phyloP scores from a whole-genome alignment of 2,329 filamentous ascomycete species.

The Cytospora schulzeri region DNA sequence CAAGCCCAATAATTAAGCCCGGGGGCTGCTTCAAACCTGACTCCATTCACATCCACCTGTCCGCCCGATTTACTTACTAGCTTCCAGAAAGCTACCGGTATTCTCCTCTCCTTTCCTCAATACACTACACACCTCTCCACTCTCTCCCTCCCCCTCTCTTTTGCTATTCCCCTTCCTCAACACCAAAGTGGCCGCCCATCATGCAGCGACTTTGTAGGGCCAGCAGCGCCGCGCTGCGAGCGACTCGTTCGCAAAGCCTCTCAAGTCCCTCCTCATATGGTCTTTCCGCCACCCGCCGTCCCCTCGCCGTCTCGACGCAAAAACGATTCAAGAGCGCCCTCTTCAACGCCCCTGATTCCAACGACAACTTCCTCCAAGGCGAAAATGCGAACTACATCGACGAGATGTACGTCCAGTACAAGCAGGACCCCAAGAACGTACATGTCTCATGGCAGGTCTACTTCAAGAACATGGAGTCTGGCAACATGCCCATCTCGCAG shows the following conservation, averaged over 20 bases:
- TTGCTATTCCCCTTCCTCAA: background rate
- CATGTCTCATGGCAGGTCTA: slow-evolving; percentile 99
- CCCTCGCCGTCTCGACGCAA: slow-evolving; percentile 53
- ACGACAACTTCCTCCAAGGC: slow-evolving; percentile 94
- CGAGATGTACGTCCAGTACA: slow-evolving; percentile 99
- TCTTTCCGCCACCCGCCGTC: slow-evolving; percentile 50
- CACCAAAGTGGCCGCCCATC: slow-evolving; percentile 16
- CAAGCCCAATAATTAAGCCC: slow-evolving; percentile 19
- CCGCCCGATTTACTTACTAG: slow-evolving; percentile 9
- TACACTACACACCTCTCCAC: background rate
- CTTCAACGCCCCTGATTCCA: slow-evolving; percentile 69
- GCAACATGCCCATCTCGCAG: slow-evolving; percentile 95
- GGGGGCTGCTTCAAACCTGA: slow-evolving; percentile 13
- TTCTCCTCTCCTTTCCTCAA: slow-evolving; percentile 9
- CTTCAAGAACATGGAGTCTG: slow-evolving; percentile 99
- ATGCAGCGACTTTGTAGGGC: slow-evolving; percentile 28
- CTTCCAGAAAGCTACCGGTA: slow-evolving; percentile 10
- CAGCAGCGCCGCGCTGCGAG: slow-evolving; percentile 34
- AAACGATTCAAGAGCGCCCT: slow-evolving; percentile 59
- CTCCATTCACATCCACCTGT: slow-evolving; percentile 22
- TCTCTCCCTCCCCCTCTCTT: slow-evolving; percentile 3
- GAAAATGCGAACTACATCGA: slow-evolving; percentile 99
- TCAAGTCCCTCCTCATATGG: slow-evolving; percentile 36
- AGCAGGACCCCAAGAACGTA: slow-evolving; percentile 86
- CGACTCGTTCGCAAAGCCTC: slow-evolving; percentile 42